phyloP scores from a whole-genome alignment of 2,329 filamentous ascomycete genomes.

The Xylariaceae sp. region DNA sequence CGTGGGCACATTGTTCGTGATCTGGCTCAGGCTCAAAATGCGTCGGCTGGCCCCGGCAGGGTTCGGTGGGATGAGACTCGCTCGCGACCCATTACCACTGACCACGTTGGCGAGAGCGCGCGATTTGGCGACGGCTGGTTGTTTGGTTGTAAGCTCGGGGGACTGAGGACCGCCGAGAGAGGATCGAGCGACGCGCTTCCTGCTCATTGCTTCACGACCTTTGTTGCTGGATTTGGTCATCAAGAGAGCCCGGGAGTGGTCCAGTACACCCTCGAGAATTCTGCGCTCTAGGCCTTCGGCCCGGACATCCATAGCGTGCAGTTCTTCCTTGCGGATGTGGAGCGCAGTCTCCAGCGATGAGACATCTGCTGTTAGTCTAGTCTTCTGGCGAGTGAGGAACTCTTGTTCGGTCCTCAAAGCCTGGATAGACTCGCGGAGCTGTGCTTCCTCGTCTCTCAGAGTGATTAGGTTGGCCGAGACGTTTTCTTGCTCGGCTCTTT shows the following conservation, averaged over 20 bases:
- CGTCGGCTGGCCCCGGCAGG: conserved; percentile 62
- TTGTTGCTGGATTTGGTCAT: conserved; percentile 61
- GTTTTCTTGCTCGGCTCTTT: conserved; percentile 55
- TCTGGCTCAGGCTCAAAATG: conserved; percentile 88
- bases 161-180: conserved; percentile 39
- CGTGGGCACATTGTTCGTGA: conserved; percentile 68
- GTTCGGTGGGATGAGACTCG: conserved; percentile 43
- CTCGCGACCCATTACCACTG: conserved; percentile 42
- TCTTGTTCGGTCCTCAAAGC: conserved; percentile 69
- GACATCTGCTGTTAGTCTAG: conserved; percentile 77
- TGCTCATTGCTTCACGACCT: conserved; percentile 55
- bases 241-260: conserved; percentile 88
- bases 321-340: conserved; percentile 82
- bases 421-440: conserved; percentile 54
- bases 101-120: conserved; percentile 50
- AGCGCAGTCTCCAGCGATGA: conserved; percentile 89
- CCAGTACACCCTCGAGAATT: conserved; percentile 92
- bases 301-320: conserved; percentile 84
- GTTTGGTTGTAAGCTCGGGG: conserved; percentile 11
- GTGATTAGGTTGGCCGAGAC: conserved; percentile 54
- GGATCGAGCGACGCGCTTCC: conserved; percentile 48
- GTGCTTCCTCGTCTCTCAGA: conserved; percentile 51
- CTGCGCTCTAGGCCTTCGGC: conserved; percentile 87
- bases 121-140: conserved; percentile 28
- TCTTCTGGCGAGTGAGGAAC: conserved; percentile 72